Percentiles rank a stretch among this genome's conserved stretches.
Evolutionary conservation across 495 filamentous ascomycete species (phyloP).

Genomic region (Sporormia fimetaria): DNA sequence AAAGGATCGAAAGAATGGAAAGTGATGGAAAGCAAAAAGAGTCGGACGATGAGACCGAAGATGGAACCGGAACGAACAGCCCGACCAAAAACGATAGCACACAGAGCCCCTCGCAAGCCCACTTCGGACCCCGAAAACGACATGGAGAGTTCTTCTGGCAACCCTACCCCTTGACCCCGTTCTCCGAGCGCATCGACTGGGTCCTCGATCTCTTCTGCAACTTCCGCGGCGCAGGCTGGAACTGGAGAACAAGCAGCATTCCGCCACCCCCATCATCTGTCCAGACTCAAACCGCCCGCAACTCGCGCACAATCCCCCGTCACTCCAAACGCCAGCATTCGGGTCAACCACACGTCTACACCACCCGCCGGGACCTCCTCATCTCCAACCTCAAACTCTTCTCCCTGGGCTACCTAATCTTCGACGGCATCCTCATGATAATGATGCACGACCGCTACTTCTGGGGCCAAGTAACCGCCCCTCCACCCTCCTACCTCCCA

Average conservation of each 20-base stretch:
- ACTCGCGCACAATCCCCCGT: slow-evolving; percentile 19
- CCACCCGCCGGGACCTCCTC: slow-evolving; percentile 39
- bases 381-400: slow-evolving; percentile 38
- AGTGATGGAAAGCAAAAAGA: slow-evolving; percentile 26
- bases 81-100: background rate
- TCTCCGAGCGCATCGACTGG: slow-evolving; percentile 61
- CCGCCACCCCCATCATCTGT: slow-evolving; percentile 47
- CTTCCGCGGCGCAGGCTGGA: slow-evolving; percentile 70
- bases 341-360: slow-evolving; percentile 26
- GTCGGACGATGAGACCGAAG: slow-evolving; percentile 28
- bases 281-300: slow-evolving; percentile 33
- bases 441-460: slow-evolving; percentile 73
- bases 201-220: slow-evolving; percentile 54
- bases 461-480: slow-evolving; percentile 35
- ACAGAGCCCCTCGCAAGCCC: background rate
- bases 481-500: slow-evolving; percentile 39
- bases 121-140: slow-evolving; percentile 13
- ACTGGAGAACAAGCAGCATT: slow-evolving; percentile 51
- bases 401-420: slow-evolving; percentile 44
- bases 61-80: background rate
- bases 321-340: slow-evolving; percentile 14
- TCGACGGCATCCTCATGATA: slow-evolving; percentile 55
- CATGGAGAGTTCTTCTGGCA: slow-evolving; percentile 48
- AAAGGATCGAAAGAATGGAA: slow-evolving; percentile 45
- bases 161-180: slow-evolving; percentile 47